Base-by-base conservation (phyloP, 2,329 filamentous ascomycete genomes). In the Trichophyton rubrum region DNA sequence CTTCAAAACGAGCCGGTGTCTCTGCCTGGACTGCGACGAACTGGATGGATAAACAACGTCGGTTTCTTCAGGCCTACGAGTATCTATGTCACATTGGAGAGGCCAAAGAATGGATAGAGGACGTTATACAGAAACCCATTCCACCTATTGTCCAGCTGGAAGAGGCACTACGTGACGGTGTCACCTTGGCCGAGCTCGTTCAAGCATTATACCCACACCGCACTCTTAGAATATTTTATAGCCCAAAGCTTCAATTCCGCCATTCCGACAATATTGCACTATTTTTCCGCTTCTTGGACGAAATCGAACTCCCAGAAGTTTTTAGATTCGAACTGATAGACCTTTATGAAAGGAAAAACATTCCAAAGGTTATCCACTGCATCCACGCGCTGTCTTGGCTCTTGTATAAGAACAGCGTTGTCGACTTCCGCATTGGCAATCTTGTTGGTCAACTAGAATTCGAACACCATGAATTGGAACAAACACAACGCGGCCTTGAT, bases 41-140 rank as follows among this genome's bases (percentile, higher is more conserved):
- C 71, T 99, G 93, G 93, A 99, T 99, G 92, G 93, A 99, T 73
- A 93, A 95, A 71, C 92, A 99, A 71, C 84, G 93, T 27, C 92
- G 97, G 72, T 97, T 96, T 69, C 77, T 99, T 59, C 89, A 95
- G 73, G 93, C 93, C 5, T 99, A 99, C 71, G 93, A 99, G 73
- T 99, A 99, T 71, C 86, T 99, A 41, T 99, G 93, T 71, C 93
- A 99, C 70, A 97, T 99, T 66, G 93, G 93, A 72, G 93, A 99
- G 77, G 93, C 93, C 22, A 97, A 97, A 72, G 92, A 97, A 74
- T 99, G 93, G 93, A 96, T 99, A 66, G 93, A 99, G 70, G 85
- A 95, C 71, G 84, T 96, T 62, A 89, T 93, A 60, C 84, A 92
- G 64, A 85, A 87, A 65, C 80, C 87, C 58, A 89, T 99, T 41